Conservation (phyloP, 2,329 filamentous ascomycete genomes). For the Alternaria arborescens region DNA sequence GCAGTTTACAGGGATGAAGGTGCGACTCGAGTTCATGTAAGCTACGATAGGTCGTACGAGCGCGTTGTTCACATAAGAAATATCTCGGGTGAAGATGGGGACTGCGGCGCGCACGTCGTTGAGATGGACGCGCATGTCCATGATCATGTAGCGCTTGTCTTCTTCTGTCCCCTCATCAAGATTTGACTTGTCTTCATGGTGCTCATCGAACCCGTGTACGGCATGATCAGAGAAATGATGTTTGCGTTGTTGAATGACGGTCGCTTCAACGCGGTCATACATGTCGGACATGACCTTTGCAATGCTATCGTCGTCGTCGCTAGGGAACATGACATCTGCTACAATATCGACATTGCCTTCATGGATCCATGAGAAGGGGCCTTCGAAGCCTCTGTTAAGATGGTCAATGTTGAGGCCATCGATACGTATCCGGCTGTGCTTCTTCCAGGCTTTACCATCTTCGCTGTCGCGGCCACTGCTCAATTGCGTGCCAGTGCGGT, state of each 20-base stretch:
- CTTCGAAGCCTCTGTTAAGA: constrained; percentile 89
- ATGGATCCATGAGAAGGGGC: constrained; percentile 97
- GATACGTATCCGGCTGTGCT: constrained; percentile 89
- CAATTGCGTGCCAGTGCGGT: constrained; percentile 72
- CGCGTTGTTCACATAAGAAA: constrained; percentile 96
- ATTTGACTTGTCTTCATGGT: constrained; percentile 25
- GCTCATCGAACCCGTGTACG: constrained; percentile 39
- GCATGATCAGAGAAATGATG: constrained; percentile 49
- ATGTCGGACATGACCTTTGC: constrained; percentile 97
- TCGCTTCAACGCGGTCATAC: constrained; percentile 94
- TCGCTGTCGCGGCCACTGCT: constrained; percentile 65
- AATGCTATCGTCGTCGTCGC: constrained; percentile 85
- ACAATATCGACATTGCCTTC: constrained; percentile 97
- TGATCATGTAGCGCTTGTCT: constrained; percentile 82
- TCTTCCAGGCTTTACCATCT: constrained; percentile 84
- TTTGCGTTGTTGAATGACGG: constrained; percentile 79
- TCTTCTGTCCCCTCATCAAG: constrained; percentile 50
- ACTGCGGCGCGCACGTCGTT: constrained; percentile 95
- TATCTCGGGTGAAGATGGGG: constrained; percentile 87
- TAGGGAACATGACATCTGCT: constrained; percentile 92
- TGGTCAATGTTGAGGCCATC: constrained; percentile 96
- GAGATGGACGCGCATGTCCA: constrained; percentile 93
- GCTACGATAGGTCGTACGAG: constrained; percentile 95
- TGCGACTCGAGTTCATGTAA: constrained; percentile 94
- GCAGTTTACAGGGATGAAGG: constrained; percentile 95